phyloP scores from a whole-genome alignment of 257 asterid species.

The Thymus quinquecostatus region DNA sequence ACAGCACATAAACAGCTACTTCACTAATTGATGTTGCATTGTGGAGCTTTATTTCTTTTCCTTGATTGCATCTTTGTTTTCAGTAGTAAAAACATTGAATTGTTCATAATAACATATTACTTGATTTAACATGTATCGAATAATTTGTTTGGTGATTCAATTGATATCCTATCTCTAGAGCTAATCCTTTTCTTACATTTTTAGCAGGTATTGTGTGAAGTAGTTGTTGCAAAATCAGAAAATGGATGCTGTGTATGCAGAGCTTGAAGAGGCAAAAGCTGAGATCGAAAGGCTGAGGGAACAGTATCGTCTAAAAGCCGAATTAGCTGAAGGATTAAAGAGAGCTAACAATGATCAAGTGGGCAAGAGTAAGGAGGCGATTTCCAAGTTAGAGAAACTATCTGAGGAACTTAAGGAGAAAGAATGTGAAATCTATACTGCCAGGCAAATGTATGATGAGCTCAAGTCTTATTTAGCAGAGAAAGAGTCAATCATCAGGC shows the following conservation, averaged over 20 bases:
- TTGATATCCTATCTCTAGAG: neutral
- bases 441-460: slow-evolving; percentile 46
- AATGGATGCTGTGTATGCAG: slow-evolving; percentile 72
- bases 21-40: neutral
- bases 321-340: slow-evolving; percentile 64
- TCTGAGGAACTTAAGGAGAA: slow-evolving; percentile 50
- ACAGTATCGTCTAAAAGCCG: slow-evolving; percentile 50
- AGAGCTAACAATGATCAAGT: slow-evolving; percentile 64
- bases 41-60: neutral
- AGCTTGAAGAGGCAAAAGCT: slow-evolving; percentile 74
- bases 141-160: neutral
- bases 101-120: neutral
- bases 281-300: slow-evolving; percentile 64
- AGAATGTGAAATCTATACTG: slow-evolving; percentile 48
- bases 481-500: slow-evolving; percentile 60
- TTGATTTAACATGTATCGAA: neutral
- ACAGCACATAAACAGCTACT: neutral
- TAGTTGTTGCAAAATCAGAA: slow-evolving; percentile 31
- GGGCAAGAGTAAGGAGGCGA: slow-evolving; percentile 60
- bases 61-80: neutral
- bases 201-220: slow-evolving; percentile 27
- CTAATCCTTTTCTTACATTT: slow-evolving; percentile 11
- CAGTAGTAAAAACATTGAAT: neutral
- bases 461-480: slow-evolving; percentile 53
- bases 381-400: slow-evolving; percentile 59